Base-by-base conservation (phyloP, 305 asterid species). In the Solanum hybrid region DNA sequence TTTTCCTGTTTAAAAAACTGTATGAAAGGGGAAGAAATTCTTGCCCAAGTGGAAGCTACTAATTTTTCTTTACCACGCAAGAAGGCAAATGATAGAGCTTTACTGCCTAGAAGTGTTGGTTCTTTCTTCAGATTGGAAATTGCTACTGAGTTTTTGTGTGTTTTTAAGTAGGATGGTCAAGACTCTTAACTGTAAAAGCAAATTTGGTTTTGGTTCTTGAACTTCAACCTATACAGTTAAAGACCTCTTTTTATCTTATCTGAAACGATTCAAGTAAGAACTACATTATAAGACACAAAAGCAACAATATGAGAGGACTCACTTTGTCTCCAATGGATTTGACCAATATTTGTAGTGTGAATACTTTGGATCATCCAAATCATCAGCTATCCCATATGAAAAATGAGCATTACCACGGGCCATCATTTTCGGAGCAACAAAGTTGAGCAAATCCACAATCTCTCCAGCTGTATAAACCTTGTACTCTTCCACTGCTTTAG, bases 401-500 rank as follows among this genome's bases (percentile, higher is more conserved):
- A 94, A 96, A 90, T 96, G 98, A 88, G 95, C 92, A 90, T 94
- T 92, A n/a, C 98, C 98, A 75, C 98, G 99, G 77, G 93, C 94
- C 98, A 95, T 96, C 98, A 95, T 93, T 91, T 94, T 95, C 7
- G 99, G 99, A 85, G 99, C 98, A 51, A 96, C 97, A 88, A 93
- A 96, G 78, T 90, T 88, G 24, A 96, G 94, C 91, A 96, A 92
- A 91, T 96, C 99, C 90, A 96, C 37, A 76, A 96, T 64, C 88
- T 96, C 99, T 79, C 90, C 94, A 40, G 97, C 96, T 81, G 99
- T 95, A 89, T 94, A 95, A 86, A 91, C 98, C 92, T 96, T 95
- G 93, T 96, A 95, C 84, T 96, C 98, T 69, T 95, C 90, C 56
- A 96, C 94, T 56, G 98, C 97, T 90, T 93, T 96, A 90, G 94